Evolutionary conservation across 306 rosid genomes (phyloP), one percentile per base, ranked within the genome.

Genomic region (Astragalus membranaceus): DNA sequence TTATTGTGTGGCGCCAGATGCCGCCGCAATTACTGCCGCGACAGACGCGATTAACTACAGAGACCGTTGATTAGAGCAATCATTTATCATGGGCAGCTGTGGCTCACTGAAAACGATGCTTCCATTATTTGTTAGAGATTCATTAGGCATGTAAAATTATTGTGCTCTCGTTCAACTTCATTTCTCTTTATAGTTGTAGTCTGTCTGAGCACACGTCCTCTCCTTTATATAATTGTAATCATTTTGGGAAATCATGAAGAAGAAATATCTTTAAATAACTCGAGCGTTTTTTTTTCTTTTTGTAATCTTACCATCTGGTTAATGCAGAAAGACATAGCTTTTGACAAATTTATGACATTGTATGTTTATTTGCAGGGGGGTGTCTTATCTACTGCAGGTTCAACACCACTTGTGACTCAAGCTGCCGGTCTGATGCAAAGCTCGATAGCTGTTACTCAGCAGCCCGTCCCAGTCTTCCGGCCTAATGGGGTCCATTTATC

Each of bases 351-450:
- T 49, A 75, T 76, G 67, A 70, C 54, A 50, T 58, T 53, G 10
- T 47, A 16, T 80, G 59, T 49, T 48, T 75, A 58, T 79, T 75
- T 79, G 87, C 81, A 90, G 99, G 97, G 94, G 16, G 93, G 93
- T 73, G 84, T 87, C 74, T 69, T 88, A 71, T 82, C 98, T 67
- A 78, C 95, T 7, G 81, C 91, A 5, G 86, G 97, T 78, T 88
- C 90, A 15, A 61, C 95, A 6, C 89, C 97, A 10, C 78, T 88
- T 73, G 86, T 70, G 49, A 87, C 96, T 71, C 99, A 94, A 80
- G 91, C 95, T 70, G 75, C 99, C 23, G 97, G 97, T 52, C 84
- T 85, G 33, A 84, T 94, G 96, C 99, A 90, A 77, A 94, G 88
- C 80, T 87, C 98, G 56, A 78, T 94, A 78, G 81, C 90, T 32